Conservation (phyloP, 331 rosid genomes). For the Cucumis variabilis region DNA sequence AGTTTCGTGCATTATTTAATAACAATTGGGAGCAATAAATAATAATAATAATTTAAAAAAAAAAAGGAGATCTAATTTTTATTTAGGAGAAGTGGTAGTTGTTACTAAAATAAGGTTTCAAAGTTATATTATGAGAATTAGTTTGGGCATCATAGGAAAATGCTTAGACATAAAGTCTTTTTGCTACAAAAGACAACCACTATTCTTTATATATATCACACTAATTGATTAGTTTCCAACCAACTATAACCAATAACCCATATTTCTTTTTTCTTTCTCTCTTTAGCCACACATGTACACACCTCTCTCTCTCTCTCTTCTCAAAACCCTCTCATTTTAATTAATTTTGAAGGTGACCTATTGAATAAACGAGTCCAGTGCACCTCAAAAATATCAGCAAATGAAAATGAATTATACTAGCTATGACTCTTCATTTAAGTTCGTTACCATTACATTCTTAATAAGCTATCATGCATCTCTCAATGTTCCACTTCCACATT, state of each 20-base stretch:
- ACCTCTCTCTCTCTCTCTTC: not conserved
- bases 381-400: not conserved
- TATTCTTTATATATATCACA: not conserved
- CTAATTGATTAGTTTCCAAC: constrained; percentile 16
- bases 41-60: no score
- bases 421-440: no score
- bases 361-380: not conserved
- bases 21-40: not conserved
- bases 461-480: not conserved
- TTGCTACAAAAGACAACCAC: constrained; percentile 15
- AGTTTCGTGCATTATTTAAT: not conserved
- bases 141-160: not conserved
- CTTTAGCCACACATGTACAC: not conserved
- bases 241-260: constrained; percentile 16
- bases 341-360: not conserved
- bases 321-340: not conserved
- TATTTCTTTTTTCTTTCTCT: not conserved
- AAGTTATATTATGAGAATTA: constrained; percentile 19
- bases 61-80: not conserved
- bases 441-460: not conserved
- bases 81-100: constrained; percentile 9
- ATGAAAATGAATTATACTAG: not conserved
- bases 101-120: not conserved
- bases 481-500: accelerated
- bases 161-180: constrained; percentile 15